phyloP scores from a whole-genome alignment of 1,139 yeast species.

The Meyerozyma elateridarum region DNA sequence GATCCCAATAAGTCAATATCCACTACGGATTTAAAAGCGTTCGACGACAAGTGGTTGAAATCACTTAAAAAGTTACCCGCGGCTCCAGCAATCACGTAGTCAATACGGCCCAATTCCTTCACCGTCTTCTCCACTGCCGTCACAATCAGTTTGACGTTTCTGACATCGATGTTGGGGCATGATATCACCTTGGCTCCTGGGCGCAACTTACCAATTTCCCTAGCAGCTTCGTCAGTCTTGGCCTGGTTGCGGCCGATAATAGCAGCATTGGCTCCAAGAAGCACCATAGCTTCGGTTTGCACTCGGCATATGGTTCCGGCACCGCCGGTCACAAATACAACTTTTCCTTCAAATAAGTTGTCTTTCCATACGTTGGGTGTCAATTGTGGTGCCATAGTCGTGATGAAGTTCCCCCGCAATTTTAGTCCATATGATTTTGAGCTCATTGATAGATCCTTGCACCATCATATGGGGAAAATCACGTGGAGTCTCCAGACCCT shows the following conservation, averaged over 20 bases:
- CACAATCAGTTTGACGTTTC: conserved; percentile 18
- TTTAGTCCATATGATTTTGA: too few species aligned
- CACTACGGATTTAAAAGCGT: conserved; percentile 23
- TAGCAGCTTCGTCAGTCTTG: conserved; percentile 18
- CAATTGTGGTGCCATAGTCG: neutral
- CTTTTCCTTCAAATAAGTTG: conserved; percentile 14
- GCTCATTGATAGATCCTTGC: neutral
- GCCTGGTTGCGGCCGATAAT: conserved; percentile 22
- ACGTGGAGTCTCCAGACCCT: conserved; percentile 1
- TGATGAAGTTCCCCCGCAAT: conserved; percentile 1
- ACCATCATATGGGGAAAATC: neutral
- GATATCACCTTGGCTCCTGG: conserved; percentile 20
- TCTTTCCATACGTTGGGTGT: conserved; percentile 11
- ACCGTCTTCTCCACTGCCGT: conserved; percentile 21
- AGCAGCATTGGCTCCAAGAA: conserved; percentile 25
- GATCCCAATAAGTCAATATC: conserved; percentile 16
- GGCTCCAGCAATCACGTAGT: conserved; percentile 25
- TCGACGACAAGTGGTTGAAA: conserved; percentile 23
- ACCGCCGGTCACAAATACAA: conserved; percentile 25
- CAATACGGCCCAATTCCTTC: conserved; percentile 22
- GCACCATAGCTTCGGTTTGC: conserved; percentile 24
- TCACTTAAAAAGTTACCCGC: conserved; percentile 26
- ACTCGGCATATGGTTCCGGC: conserved; percentile 25
- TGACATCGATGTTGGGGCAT: conserved; percentile 18
- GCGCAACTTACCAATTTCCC: conserved; percentile 14